Percentiles rank a stretch among this genome's conserved stretches.
These are phyloP conservation scores for Xerophyta viscosa DNA, from an alignment of 106 monocot genomes.

Conservation along the genomic window DNA sequence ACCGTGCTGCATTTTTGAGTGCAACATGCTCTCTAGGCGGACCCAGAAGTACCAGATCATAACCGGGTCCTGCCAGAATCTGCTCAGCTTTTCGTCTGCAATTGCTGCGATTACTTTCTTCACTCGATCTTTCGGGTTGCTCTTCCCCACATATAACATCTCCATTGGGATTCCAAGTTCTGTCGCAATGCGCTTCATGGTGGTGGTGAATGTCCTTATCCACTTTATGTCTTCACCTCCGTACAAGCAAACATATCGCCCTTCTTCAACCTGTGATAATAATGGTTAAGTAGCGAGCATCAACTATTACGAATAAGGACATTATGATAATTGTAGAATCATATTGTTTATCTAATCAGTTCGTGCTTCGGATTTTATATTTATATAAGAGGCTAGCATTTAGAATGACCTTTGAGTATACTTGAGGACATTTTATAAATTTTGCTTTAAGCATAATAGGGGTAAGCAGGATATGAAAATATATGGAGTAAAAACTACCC, in stretches of 20 bases:
- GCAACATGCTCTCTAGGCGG: conserved; percentile 80
- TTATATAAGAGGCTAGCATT: too few relatives aligned
- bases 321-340: not conserved
- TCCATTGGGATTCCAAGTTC: conserved; percentile 46
- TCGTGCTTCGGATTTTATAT: too few relatives aligned
- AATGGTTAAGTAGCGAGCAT: not conserved
- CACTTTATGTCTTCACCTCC: conserved; percentile 80
- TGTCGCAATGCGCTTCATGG: conserved; percentile 25
- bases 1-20: conserved; percentile 71
- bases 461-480: not conserved
- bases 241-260: conserved; percentile 51
- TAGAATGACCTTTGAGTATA: too few relatives aligned
- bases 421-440: too few relatives aligned
- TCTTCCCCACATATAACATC: conserved; percentile 90
- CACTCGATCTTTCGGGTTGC: conserved; percentile 67
- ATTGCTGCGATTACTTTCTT: conserved; percentile 25
- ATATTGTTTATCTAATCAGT: not conserved
- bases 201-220: conserved; percentile 59
- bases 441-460: not conserved
- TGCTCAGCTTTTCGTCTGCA: conserved; percentile 48
- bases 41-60: conserved; percentile 93
- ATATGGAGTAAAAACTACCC: conserved; percentile 44
- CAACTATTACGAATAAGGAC: too few relatives aligned
- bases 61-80: conserved; percentile 46
- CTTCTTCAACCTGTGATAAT: conserved; percentile 36